These are phyloP conservation scores for Leccinum obscurum DNA, from an alignment of 768 basidiomycete species.

Conservation along the genomic window DNA sequence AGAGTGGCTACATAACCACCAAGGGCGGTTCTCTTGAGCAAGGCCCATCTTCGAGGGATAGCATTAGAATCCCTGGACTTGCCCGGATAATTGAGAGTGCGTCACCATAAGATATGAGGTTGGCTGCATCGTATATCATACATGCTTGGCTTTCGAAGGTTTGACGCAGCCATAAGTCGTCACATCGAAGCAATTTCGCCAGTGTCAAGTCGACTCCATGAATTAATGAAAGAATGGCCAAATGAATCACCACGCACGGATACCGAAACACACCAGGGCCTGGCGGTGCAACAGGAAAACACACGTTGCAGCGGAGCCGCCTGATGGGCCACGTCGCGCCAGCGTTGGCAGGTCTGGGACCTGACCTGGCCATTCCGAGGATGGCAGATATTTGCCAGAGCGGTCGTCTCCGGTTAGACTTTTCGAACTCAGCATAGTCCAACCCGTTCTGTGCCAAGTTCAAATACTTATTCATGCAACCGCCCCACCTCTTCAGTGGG, in stretches of 20 bases:
- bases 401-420: too few species aligned
- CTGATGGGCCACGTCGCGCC: too few species aligned
- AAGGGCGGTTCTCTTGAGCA: slow-evolving; percentile 20
- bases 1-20: slow-evolving; percentile 31
- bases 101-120: slow-evolving; percentile 15
- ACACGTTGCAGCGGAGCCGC: slow-evolving; percentile 4
- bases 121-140: slow-evolving; percentile 14
- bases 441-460: too few species aligned
- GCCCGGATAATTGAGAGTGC: slow-evolving; percentile 15
- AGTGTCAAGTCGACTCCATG: slow-evolving; percentile 13
- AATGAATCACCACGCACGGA: not conserved
- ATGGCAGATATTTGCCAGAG: too few species aligned
- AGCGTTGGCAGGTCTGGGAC: too few species aligned
- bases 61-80: slow-evolving; percentile 17
- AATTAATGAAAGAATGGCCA: not conserved
- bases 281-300: slow-evolving; percentile 3
- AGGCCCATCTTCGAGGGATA: not conserved
- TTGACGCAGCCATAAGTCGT: slow-evolving; percentile 9
- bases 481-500: too few species aligned
- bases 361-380: too few species aligned
- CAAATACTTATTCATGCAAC: too few species aligned
- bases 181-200: slow-evolving; percentile 17
- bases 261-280: slow-evolving; percentile 14
- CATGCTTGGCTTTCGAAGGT: slow-evolving; percentile 10
- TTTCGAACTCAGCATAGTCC: too few species aligned